A percentile compares a stretch with the other conserved stretches of the same genome.
Conservation (phyloP, 805 yeast species). For the Saccharomycopsis sp. region DNA sequence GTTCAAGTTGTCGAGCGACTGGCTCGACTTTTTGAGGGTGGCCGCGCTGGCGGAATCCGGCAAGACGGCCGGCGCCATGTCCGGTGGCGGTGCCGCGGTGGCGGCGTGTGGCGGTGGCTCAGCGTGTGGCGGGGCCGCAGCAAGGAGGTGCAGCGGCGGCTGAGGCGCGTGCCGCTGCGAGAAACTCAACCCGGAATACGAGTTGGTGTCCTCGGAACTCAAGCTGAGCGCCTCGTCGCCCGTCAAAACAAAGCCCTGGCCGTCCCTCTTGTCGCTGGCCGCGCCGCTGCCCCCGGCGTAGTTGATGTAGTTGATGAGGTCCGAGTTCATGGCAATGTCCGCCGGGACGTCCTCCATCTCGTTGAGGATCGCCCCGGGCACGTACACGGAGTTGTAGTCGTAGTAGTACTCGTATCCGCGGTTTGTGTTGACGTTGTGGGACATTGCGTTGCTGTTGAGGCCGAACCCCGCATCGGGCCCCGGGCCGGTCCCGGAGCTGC, state of each 20-base stretch:
- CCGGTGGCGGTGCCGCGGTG: no score
- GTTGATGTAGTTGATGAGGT: not conserved
- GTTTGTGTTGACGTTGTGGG: slow-evolving; percentile 65
- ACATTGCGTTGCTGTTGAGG: slow-evolving; percentile 47
- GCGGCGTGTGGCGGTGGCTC: not conserved
- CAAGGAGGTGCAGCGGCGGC: not conserved
- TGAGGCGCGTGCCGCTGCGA: not conserved
- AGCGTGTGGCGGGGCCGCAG: not conserved
- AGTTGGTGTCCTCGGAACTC: slow-evolving; percentile 15
- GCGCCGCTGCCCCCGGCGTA: not conserved
- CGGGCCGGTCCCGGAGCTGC: slow-evolving; percentile 6
- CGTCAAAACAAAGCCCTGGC: slow-evolving; percentile 17
- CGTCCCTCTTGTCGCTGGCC: slow-evolving; percentile 1
- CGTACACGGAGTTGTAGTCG: slow-evolving; percentile 72
- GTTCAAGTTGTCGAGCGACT: not conserved
- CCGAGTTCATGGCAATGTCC: slow-evolving; percentile 13
- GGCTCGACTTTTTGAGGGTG: not conserved
- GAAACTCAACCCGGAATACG: slow-evolving; percentile 15
- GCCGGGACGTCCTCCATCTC: slow-evolving; percentile 21
- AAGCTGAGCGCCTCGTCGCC: slow-evolving; percentile 19
- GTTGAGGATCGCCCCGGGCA: slow-evolving; percentile 14
- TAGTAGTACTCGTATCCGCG: slow-evolving; percentile 74
- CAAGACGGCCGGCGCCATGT: no score
- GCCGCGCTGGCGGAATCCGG: not conserved
- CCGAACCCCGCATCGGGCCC: slow-evolving; percentile 34